Evolutionary conservation across 2,329 filamentous ascomycete species (phyloP).

Genomic region (Orbilia blumenaviensis): DNA sequence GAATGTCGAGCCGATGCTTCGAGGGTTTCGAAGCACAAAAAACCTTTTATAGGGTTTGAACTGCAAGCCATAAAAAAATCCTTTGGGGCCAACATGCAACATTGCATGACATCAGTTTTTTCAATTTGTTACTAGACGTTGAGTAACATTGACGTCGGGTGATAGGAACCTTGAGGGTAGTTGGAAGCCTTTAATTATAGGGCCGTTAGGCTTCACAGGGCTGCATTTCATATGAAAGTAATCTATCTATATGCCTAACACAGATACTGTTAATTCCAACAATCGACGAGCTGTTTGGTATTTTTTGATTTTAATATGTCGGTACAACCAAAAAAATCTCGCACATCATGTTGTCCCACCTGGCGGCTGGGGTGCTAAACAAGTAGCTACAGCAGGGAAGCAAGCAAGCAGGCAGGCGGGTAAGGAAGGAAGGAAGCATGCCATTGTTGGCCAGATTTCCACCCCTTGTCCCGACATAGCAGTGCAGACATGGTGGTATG

Average conservation of each 20-base stretch:
- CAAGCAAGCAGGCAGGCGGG: too few species aligned
- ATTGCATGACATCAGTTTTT: conserved; percentile 1
- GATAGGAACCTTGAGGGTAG: not conserved
- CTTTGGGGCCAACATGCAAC: conserved; percentile 8
- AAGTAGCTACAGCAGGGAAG: too few species aligned
- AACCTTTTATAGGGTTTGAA: conserved; percentile 28
- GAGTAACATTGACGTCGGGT: not conserved
- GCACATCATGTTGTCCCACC: conserved; percentile 18
- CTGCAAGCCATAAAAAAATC: conserved; percentile 3
- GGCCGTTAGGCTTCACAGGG: too few species aligned
- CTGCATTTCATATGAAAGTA: too few species aligned
- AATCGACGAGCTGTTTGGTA: too few species aligned
- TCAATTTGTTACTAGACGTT: not conserved
- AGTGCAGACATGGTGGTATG: conserved; percentile 9
- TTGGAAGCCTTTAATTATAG: too few species aligned
- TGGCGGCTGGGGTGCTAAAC: conserved; percentile 13
- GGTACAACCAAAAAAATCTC: conserved; percentile 13
- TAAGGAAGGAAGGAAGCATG: not conserved
- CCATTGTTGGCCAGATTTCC: conserved; percentile 37
- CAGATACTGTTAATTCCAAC: conserved; percentile 1
- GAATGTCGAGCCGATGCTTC: conserved; percentile 19
- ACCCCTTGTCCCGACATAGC: too few species aligned
- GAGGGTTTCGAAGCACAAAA: conserved; percentile 12
- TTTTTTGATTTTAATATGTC: not conserved
- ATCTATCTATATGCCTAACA: too few species aligned